A percentile compares a stretch with the other conserved stretches of the same genome.
Evolutionary conservation across 169 alveolate species (phyloP).

Genomic region (Plasmodium ovale): DNA sequence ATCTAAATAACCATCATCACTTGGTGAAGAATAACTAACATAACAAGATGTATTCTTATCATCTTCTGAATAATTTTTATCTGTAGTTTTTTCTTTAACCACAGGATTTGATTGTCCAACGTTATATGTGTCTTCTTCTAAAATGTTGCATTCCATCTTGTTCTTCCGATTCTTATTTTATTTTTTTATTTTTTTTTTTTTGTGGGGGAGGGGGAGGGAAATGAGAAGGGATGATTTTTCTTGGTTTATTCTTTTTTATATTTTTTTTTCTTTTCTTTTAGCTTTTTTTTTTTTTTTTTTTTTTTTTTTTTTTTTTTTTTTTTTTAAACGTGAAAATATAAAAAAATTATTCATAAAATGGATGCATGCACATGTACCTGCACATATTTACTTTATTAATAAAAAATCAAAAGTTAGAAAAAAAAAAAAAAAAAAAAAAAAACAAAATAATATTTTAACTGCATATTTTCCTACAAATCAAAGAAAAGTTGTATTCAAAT

Average conservation of each 20-base stretch:
- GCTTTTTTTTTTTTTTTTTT: too few species aligned
- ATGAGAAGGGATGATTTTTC: not conserved
- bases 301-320: not conserved
- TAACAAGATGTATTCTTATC: conserved; percentile 56
- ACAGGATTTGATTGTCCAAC: conserved; percentile 6
- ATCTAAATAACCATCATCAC: conserved; percentile 64
- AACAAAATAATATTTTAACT: too few species aligned
- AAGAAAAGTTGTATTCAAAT: too few species aligned
- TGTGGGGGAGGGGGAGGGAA: not conserved
- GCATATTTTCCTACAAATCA: too few species aligned
- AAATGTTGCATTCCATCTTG: conserved; percentile 48
- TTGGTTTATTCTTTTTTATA: not conserved
- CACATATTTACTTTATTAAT: too few species aligned
- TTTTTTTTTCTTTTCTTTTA: not conserved
- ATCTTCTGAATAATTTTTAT: conserved; percentile 60
- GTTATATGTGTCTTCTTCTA: conserved; percentile 18
- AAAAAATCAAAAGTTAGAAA: not conserved
- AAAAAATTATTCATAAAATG: too few species aligned
- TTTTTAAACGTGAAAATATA: too few species aligned
- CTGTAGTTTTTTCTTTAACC: conserved; percentile 27
- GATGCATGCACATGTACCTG: too few species aligned
- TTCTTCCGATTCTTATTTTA: not conserved
- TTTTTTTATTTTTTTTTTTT: conserved; percentile 19
- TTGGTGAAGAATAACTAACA: conserved; percentile 42
- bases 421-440: too few species aligned